Evolutionary conservation across 2,329 filamentous ascomycete genomes (phyloP).

Genomic region (Pseudogymnoascus sp.): DNA sequence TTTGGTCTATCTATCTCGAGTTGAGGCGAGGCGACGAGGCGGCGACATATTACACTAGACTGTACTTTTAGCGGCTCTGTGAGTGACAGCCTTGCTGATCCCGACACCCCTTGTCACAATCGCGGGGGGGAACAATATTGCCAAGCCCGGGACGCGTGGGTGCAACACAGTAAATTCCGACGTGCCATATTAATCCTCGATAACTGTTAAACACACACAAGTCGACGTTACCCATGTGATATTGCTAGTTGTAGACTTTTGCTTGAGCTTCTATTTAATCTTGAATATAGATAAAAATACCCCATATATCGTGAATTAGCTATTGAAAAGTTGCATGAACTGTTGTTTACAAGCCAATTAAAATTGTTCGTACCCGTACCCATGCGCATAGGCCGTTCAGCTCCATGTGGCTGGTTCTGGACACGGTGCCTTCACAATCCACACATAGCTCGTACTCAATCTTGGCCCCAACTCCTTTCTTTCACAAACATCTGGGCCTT

Average conservation of each 20-base stretch:
- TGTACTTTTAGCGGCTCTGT: slow-evolving; percentile 4
- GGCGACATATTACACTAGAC: slow-evolving; percentile 3
- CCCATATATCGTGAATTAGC: neutral
- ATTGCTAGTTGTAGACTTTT: neutral
- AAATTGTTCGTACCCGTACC: slow-evolving; percentile 2
- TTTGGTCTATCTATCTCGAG: neutral
- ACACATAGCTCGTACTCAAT: slow-evolving; percentile 3
- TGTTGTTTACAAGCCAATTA: slow-evolving; percentile 1
- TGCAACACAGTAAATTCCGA: neutral
- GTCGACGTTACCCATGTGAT: neutral
- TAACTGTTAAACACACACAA: neutral
- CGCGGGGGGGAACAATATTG: neutral
- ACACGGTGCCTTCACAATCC: slow-evolving; percentile 5
- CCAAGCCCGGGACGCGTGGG: neutral
- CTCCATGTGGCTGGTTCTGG: neutral
- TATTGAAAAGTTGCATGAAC: slow-evolving; percentile 3
- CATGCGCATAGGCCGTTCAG: slow-evolving; percentile 3
- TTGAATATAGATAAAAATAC: neutral
- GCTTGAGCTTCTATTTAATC: neutral
- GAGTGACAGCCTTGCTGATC: slow-evolving; percentile 5
- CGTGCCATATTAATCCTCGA: neutral
- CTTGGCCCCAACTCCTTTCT: slow-evolving; percentile 6
- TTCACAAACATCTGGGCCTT: neutral
- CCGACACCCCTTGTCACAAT: neutral
- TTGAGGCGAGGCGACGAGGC: slow-evolving; percentile 4